Evolutionary conservation across 176 grass and related monocot species (phyloP), one percentile per base, ranked within the genome.

Genomic region (Paspalum vaginatum): DNA sequence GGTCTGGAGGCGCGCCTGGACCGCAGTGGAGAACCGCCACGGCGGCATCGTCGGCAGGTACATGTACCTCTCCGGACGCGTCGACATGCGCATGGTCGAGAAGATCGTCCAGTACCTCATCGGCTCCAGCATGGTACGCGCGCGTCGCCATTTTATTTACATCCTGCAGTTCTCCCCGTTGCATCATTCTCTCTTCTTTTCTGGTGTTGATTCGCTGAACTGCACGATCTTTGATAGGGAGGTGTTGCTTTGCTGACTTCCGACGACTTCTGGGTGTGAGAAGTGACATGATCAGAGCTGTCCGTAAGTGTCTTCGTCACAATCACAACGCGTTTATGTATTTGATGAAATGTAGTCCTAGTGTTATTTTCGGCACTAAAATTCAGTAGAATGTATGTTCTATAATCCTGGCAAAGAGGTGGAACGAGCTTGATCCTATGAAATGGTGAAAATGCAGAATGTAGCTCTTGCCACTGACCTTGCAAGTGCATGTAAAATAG

Each of bases 121-220:
- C 85, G 90, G 96, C 58, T 85, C 95, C 37, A 90, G 96, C 75
- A 98, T 98, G 96, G 94, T 94, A 89, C n/a, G n/a, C n/a, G n/a
- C n/a, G n/a, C 48, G 15, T 3, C 59, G 21, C 20, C 12, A 0
- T 4, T 24, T 1, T 18, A n/a, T n/a, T 17, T 39, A 6, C 22
- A 57, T 38, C 17, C 20, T 4, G 13, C 52, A 68, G n/a, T 75
- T 41, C 20, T 48, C n/a, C n/a, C n/a, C n/a, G n/a, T n/a, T n/a
- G n/a, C n/a, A n/a, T n/a, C n/a, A n/a, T n/a, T n/a, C n/a, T n/a
- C n/a, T n/a, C n/a, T n/a, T n/a, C n/a, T n/a, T 38, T 37, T 56
- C 0, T 41, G 0, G 1, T 41, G 18, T 18, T 13, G 71, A 40
- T 7, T 39, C 26, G 32, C 3, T 45, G 16, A 21, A 53, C 42